Evolutionary conservation across 805 yeast species (phyloP).

Genomic region (Naumovozyma castellii): DNA sequence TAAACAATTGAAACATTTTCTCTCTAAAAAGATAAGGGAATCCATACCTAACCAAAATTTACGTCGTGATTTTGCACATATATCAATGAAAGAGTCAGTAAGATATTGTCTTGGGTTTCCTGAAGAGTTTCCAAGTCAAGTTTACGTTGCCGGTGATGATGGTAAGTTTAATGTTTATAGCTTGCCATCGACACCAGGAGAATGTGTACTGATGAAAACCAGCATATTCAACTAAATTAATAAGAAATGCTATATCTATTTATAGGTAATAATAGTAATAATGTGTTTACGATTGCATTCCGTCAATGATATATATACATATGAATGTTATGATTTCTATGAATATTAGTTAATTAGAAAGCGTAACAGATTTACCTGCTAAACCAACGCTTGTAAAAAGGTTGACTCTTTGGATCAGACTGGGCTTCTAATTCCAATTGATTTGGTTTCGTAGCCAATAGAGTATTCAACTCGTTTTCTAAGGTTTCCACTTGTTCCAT

Average conservation of each 20-base stretch:
- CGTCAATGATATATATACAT: no score
- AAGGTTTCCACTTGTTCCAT: constrained; percentile 8
- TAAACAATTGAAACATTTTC: constrained; percentile 17
- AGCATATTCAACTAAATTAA: constrained; percentile 4
- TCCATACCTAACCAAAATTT: constrained; percentile 24
- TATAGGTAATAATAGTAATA: neutral
- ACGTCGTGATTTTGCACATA: constrained; percentile 25
- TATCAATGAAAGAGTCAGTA: constrained; percentile 15
- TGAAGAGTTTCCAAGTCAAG: constrained; percentile 23
- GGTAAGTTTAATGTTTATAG: constrained; percentile 22
- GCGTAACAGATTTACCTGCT: neutral
- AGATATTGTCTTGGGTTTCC: constrained; percentile 25
- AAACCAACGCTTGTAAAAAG: neutral
- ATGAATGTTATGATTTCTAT: no score
- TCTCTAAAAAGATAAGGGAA: constrained; percentile 22
- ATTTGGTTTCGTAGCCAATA: neutral
- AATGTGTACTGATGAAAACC: constrained; percentile 24
- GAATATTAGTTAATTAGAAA: no score
- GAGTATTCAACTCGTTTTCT: neutral
- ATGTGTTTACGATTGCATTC: neutral
- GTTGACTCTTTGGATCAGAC: neutral
- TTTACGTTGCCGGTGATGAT: constrained; percentile 24
- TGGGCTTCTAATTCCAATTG: neutral
- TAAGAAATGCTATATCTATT: neutral
- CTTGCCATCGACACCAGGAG: constrained; percentile 21